Percentiles rank a stretch among this genome's conserved stretches.
Conservation (phyloP, 805 yeast species). For the Cyberlindnera amylophila region DNA sequence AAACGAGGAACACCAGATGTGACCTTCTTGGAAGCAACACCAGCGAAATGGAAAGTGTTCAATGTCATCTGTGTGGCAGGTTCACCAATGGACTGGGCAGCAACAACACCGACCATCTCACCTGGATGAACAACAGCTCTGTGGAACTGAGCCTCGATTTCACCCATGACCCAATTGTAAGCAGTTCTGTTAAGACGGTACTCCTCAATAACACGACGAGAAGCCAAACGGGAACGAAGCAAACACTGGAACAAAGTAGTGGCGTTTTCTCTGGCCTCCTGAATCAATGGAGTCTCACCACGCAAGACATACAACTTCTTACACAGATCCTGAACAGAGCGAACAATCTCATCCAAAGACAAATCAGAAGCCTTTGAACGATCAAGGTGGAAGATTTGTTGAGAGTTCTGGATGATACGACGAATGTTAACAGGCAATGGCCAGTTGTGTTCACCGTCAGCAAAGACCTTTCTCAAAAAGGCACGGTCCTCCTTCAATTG, state of each 20-base stretch:
- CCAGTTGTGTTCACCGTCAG: conserved; percentile 95
- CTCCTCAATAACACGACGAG: conserved; percentile 90
- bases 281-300: conserved; percentile 67
- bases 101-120: conserved; percentile 97
- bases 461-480: conserved; percentile 78
- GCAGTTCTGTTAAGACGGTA: conserved; percentile 79
- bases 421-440: conserved; percentile 96
- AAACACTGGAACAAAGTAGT: conserved; percentile 86
- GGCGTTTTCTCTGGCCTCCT: conserved; percentile 91
- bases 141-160: conserved; percentile 89
- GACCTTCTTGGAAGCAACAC: conserved; percentile 94
- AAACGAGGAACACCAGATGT: conserved; percentile 97
- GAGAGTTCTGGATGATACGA: conserved; percentile 94
- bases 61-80: conserved; percentile 98
- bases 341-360: conserved; percentile 75
- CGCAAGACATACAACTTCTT: conserved; percentile 70
- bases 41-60: conserved; percentile 97
- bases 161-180: conserved; percentile 94
- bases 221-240: conserved; percentile 85
- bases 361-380: conserved; percentile 87
- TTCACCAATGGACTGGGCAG: conserved; percentile 97
- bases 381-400: conserved; percentile 93
- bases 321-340: conserved; percentile 66
- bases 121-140: conserved; percentile 92
- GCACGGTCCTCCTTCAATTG: conserved; percentile 76